Evolutionary conservation across 805 yeast genomes (phyloP).

Genomic region (Alloascoidea africana): DNA sequence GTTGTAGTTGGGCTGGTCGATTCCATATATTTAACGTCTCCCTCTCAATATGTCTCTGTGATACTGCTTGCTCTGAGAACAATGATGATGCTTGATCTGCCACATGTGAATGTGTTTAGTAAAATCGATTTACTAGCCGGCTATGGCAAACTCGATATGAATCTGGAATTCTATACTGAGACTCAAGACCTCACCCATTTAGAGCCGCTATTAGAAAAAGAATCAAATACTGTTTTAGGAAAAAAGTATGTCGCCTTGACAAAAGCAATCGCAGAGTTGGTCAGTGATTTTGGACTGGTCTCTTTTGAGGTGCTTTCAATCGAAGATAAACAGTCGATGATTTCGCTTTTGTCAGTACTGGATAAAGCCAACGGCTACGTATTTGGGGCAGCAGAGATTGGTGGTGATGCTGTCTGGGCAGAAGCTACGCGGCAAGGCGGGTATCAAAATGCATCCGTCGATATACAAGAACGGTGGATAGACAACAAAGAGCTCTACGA

Average conservation of each 20-base stretch:
- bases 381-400: slow-evolving; percentile 84
- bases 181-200: slow-evolving; percentile 71
- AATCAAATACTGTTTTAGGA: slow-evolving; percentile 51
- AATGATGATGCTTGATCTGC: slow-evolving; percentile 85
- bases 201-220: slow-evolving; percentile 54
- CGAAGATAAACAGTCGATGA: slow-evolving; percentile 89
- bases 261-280: slow-evolving; percentile 63
- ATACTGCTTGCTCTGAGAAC: slow-evolving; percentile 70
- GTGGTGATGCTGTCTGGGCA: slow-evolving; percentile 98
- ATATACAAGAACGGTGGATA: slow-evolving; percentile 92
- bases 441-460: slow-evolving; percentile 29
- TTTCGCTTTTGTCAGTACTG: slow-evolving; percentile 53
- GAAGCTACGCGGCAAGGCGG: slow-evolving; percentile 82
- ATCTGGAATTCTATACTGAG: slow-evolving; percentile 77
- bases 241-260: slow-evolving; percentile 53
- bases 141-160: slow-evolving; percentile 49
- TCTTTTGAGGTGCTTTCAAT: slow-evolving; percentile 81
- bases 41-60: slow-evolving; percentile 80
- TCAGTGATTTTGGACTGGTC: slow-evolving; percentile 77
- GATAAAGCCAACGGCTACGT: slow-evolving; percentile 92
- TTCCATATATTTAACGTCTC: slow-evolving; percentile 64
- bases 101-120: slow-evolving; percentile 85
- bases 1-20: slow-evolving; percentile 76
- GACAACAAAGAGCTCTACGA: slow-evolving; percentile 74
- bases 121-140: slow-evolving; percentile 71